These are phyloP conservation scores for Microbotryum violaceum DNA, from an alignment of 1,284 basidiomycete species.

Conservation along the genomic window DNA sequence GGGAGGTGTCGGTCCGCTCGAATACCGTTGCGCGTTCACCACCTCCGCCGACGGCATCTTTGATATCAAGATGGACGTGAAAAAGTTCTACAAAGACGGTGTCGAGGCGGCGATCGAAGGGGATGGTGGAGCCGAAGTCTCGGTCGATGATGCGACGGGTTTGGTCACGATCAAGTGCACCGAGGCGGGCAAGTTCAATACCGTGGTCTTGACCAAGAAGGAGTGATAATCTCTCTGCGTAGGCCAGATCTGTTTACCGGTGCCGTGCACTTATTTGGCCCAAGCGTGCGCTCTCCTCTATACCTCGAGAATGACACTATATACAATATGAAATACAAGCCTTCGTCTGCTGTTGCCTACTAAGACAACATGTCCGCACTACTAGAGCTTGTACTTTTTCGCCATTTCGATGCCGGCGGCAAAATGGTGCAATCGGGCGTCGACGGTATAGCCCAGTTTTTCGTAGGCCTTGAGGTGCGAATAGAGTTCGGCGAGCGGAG, in stretches of 20 bases:
- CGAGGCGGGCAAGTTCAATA: constrained; percentile 2
- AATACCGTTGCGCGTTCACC: constrained; percentile 19
- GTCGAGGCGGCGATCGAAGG: constrained; percentile 9
- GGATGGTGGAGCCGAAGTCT: constrained; percentile 6
- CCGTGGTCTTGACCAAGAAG: constrained; percentile 2
- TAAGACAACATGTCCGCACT: too few relatives aligned
- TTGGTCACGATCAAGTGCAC: constrained; percentile 13
- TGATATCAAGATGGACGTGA: constrained; percentile 16
- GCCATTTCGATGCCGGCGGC: constrained; percentile 56
- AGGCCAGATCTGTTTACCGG: too few relatives aligned
- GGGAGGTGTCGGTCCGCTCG: constrained; percentile 5
- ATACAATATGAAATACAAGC: too few relatives aligned
- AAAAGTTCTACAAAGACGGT: constrained; percentile 18
- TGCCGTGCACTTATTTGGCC: too few relatives aligned
- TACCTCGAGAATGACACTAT: too few relatives aligned
- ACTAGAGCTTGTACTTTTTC: too few relatives aligned
- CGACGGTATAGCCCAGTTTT: constrained; percentile 62
- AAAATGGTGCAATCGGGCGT: constrained; percentile 65
- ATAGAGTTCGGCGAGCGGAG: constrained; percentile 59
- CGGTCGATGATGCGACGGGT: constrained; percentile 11
- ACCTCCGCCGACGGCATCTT: constrained; percentile 12
- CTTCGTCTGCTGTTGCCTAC: too few relatives aligned
- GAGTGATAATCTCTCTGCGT: too few relatives aligned
- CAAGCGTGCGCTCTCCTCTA: too few relatives aligned
- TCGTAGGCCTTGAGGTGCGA: constrained; percentile 60